Percentiles rank a stretch among this genome's conserved stretches.
Conservation (phyloP, 805 yeast species). For the Kodamaea kaohsiungensis region DNA sequence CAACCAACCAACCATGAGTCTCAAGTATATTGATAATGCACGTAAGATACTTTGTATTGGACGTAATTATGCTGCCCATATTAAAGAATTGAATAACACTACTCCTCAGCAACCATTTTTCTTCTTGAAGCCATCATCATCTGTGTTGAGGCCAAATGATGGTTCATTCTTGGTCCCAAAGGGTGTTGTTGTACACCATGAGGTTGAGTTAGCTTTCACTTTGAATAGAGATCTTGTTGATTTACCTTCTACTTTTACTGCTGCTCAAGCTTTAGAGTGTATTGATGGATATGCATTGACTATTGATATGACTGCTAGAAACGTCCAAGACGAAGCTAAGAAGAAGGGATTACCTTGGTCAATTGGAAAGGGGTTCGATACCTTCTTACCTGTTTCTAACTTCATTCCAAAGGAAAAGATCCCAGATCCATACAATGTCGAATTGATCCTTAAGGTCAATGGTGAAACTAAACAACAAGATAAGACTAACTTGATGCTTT, state of each 20-base stretch:
- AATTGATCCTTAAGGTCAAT: conserved; percentile 65
- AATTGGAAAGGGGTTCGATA: conserved; percentile 95
- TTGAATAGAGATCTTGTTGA: conserved; percentile 65
- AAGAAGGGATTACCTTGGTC: conserved; percentile 95
- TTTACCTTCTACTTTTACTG: conserved; percentile 57
- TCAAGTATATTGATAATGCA: conserved; percentile 57
- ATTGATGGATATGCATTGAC: conserved; percentile 89
- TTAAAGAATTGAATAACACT: conserved; percentile 80
- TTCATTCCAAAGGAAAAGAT: conserved; percentile 67
- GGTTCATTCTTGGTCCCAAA: conserved; percentile 85
- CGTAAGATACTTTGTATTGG: conserved; percentile 92
- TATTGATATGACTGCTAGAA: conserved; percentile 92
- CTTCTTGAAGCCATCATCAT: conserved; percentile 86
- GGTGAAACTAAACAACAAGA: conserved; percentile 73
- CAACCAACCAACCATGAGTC: conserved; percentile 17
- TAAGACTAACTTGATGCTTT: conserved; percentile 78
- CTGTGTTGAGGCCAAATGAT: conserved; percentile 56
- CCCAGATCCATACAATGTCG: conserved; percentile 72
- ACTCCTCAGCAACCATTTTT: conserved; percentile 87
- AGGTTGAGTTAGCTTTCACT: conserved; percentile 85
- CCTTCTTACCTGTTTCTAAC: conserved; percentile 84
- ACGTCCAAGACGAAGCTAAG: conserved; percentile 94
- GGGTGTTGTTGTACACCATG: conserved; percentile 84
- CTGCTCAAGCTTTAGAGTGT: conserved; percentile 69
- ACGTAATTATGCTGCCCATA: conserved; percentile 95